phyloP scores from a whole-genome alignment of 2,329 filamentous ascomycete species.

The Cytospora leucostoma region DNA sequence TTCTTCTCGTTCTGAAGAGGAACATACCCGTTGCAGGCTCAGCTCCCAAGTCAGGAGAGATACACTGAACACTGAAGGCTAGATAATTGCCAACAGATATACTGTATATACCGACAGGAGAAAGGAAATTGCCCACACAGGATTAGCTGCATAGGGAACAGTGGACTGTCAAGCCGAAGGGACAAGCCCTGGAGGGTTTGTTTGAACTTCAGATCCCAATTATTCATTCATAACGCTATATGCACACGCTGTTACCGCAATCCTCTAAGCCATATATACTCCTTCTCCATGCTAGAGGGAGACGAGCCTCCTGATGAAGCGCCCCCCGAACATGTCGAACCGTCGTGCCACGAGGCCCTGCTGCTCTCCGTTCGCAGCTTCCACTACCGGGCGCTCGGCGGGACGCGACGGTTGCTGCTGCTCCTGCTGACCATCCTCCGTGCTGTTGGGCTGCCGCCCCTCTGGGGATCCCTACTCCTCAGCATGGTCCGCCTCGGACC shows the following conservation, averaged over 20 bases:
- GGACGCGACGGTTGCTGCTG: not conserved
- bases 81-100: too few species aligned
- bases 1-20: too few species aligned
- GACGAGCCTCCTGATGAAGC: not conserved
- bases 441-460: not conserved
- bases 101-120: too few species aligned
- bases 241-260: slow-evolving; percentile 15
- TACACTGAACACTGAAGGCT: too few species aligned
- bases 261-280: not conserved
- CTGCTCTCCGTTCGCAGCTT: slow-evolving; percentile 6
- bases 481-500: slow-evolving; percentile 36
- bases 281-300: not conserved
- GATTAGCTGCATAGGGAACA: not conserved
- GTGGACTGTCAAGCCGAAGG: not conserved
- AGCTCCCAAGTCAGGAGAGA: too few species aligned
- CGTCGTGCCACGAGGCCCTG: not conserved
- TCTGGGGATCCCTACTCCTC: slow-evolving; percentile 26
- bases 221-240: slow-evolving; percentile 10
- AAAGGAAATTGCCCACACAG: not conserved
- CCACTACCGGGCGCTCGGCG: too few species aligned
- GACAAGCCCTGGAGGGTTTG: too few species aligned
- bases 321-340: not conserved
- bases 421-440: not conserved
- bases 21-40: too few species aligned
- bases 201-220: not conserved